phyloP scores from a whole-genome alignment of 768 basidiomycete genomes.

The Gloeostereum incarnatum region DNA sequence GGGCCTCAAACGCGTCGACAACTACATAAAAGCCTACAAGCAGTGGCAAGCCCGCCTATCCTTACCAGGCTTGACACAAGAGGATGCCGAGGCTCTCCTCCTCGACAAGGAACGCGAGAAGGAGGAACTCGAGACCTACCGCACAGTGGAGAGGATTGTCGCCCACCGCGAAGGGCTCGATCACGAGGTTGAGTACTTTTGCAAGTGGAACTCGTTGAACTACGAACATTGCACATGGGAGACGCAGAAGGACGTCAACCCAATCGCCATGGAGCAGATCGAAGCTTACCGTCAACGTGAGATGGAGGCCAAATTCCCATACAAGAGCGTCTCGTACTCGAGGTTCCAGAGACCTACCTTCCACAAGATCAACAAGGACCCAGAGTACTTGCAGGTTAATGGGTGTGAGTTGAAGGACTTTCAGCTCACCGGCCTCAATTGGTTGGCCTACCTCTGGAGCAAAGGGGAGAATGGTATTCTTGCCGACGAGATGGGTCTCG shows the following conservation, averaged over 20 bases:
- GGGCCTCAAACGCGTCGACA: constrained; percentile 95
- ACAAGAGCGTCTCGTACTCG: constrained; percentile 66
- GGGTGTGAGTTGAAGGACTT: constrained; percentile 94
- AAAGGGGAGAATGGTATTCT: constrained; percentile 94
- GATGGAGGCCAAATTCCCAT: constrained; percentile 74
- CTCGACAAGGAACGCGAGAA: constrained; percentile 88
- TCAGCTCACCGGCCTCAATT: constrained; percentile 95
- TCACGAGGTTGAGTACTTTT: constrained; percentile 74
- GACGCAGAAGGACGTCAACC: constrained; percentile 65
- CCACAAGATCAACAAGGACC: constrained; percentile 79
- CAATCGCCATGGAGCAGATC: constrained; percentile 70
- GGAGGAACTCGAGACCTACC: constrained; percentile 86
- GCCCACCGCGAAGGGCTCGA: constrained; percentile 59
- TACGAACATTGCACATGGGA: constrained; percentile 99
- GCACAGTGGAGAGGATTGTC: constrained; percentile 87
- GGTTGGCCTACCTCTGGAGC: constrained; percentile 96
- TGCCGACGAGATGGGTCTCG: constrained; percentile 99
- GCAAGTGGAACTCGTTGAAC: constrained; percentile 93
- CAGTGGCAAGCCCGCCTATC: constrained; percentile 56
- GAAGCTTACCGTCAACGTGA: constrained; percentile 73
- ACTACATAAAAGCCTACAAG: constrained; percentile 93
- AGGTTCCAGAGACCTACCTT: constrained; percentile 67
- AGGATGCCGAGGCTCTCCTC: constrained; percentile 84
- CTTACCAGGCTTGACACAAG: constrained; percentile 60
- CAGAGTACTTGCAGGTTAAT: constrained; percentile 68